Conservation (phyloP, 805 yeast species). For the Sugiyamaella qingdaonensis region DNA sequence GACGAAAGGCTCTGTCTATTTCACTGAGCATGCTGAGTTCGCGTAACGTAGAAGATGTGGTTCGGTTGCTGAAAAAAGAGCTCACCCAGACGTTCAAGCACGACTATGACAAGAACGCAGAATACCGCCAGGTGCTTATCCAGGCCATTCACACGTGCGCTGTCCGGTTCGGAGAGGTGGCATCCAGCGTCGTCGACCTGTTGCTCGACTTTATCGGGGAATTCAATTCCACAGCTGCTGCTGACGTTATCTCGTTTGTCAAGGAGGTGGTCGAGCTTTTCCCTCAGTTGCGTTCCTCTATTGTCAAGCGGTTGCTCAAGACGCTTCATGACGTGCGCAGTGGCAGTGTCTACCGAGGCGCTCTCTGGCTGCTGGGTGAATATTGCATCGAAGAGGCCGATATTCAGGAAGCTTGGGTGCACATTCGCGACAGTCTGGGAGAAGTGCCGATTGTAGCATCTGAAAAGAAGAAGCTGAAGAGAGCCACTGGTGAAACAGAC, state of each 20-base stretch:
- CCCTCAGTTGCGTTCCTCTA: slow-evolving; percentile 68
- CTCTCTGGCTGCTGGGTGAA: slow-evolving; percentile 95
- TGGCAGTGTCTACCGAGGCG: slow-evolving; percentile 89
- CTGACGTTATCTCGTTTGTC: slow-evolving; percentile 84
- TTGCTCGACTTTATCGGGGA: slow-evolving; percentile 83
- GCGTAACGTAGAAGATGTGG: slow-evolving; percentile 91
- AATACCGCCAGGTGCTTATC: slow-evolving; percentile 84
- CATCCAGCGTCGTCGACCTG: slow-evolving; percentile 83
- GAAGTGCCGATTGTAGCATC: slow-evolving; percentile 84
- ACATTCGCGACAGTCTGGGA: slow-evolving; percentile 76
- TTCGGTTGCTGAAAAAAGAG: slow-evolving; percentile 88
- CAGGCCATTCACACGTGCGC: slow-evolving; percentile 88
- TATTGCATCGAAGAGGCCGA: slow-evolving; percentile 67
- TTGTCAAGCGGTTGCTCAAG: slow-evolving; percentile 57
- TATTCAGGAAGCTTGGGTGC: slow-evolving; percentile 82
- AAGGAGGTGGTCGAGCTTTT: slow-evolving; percentile 92
- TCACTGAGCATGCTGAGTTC: slow-evolving; percentile 75
- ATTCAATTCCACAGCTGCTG: slow-evolving; percentile 77
- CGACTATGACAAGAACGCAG: slow-evolving; percentile 75
- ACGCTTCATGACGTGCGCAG: slow-evolving; percentile 67
- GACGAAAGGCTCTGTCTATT: slow-evolving; percentile 79
- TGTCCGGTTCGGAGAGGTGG: slow-evolving; percentile 81
- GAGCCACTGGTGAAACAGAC: slow-evolving; percentile 25
- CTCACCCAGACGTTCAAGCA: slow-evolving; percentile 63
- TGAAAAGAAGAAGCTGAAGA: slow-evolving; percentile 48